phyloP scores from a whole-genome alignment of 169 alveolate genomes.

The Blepharisma undulans region DNA sequence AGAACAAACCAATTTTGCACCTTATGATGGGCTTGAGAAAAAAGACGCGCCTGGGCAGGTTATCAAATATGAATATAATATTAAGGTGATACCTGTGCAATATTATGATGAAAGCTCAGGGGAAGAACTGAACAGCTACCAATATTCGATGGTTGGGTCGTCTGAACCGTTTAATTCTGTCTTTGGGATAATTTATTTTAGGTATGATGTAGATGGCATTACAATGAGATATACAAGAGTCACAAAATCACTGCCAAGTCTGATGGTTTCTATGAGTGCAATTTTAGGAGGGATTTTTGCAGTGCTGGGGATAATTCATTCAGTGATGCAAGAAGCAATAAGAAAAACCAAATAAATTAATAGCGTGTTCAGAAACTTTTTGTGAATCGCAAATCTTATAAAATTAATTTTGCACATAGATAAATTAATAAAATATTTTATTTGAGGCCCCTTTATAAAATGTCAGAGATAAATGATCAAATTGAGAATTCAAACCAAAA shows the following conservation, averaged over 20 bases:
- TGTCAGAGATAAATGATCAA: neutral
- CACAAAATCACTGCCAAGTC: conserved; percentile 47
- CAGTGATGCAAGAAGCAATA: conserved; percentile 41
- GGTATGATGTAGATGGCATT: conserved; percentile 75
- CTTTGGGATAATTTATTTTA: conserved; percentile 64
- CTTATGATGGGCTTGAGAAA: conserved; percentile 16
- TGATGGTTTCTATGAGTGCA: conserved; percentile 68
- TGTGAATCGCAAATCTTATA: no score
- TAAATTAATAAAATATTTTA: no score
- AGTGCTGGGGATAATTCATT: conserved; percentile 62
- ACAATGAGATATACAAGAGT: conserved; percentile 51
- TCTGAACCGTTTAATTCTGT: conserved; percentile 47
- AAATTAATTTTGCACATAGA: no score
- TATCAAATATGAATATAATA: conserved; percentile 63
- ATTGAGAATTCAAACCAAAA: neutral
- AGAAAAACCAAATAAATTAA: neutral
- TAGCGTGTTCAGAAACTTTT: no score
- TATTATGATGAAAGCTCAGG: conserved; percentile 45
- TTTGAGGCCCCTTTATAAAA: neutral
- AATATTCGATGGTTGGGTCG: conserved; percentile 56
- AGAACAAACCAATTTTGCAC: conserved; percentile 50
- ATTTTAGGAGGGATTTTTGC: conserved; percentile 82
- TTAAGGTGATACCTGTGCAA: conserved; percentile 71
- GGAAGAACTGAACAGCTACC: conserved; percentile 48
- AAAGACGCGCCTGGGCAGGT: conserved; percentile 8